phyloP scores from a whole-genome alignment of 2,329 filamentous ascomycete species.

The Zymoseptoria tritici region DNA sequence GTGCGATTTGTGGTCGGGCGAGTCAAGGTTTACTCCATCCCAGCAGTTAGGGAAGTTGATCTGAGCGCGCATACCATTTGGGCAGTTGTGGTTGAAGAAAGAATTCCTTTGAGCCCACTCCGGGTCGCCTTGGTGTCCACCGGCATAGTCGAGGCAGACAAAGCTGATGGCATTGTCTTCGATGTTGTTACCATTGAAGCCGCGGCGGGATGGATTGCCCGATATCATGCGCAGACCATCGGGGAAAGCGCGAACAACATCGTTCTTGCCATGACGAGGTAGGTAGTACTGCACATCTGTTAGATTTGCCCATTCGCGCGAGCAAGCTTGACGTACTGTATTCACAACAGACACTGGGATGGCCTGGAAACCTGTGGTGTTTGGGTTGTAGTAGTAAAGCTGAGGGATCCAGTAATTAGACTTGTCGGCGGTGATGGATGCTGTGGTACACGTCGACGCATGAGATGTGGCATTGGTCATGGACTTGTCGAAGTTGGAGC shows the following conservation, averaged over 20 bases:
- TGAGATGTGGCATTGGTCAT: constrained; percentile 55
- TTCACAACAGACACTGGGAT: constrained; percentile 38
- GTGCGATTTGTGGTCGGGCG: constrained; percentile 44
- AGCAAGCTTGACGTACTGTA: constrained; percentile 44
- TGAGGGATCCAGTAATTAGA: constrained; percentile 72
- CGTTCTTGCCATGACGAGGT: constrained; percentile 56
- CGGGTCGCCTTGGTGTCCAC: not conserved
- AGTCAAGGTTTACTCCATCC: constrained; percentile 47
- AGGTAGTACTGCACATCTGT: not conserved
- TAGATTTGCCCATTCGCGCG: not conserved
- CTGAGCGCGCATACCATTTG: constrained; percentile 56
- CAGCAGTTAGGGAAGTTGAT: constrained; percentile 68
- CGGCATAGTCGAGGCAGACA: not conserved
- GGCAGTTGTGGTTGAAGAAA: constrained; percentile 66
- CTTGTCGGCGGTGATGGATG: constrained; percentile 50
- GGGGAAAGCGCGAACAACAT: constrained; percentile 56
- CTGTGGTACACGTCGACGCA: constrained; percentile 46
- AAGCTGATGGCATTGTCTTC: constrained; percentile 22
- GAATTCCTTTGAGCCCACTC: constrained; percentile 42
- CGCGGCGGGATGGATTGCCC: constrained; percentile 53
- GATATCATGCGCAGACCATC: constrained; percentile 62
- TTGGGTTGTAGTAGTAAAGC: constrained; percentile 49
- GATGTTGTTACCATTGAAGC: constrained; percentile 44
- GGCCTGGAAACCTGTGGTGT: not conserved
- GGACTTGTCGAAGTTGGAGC: constrained; percentile 55